These are phyloP conservation scores for Amesomyces nigricolor DNA, from an alignment of 2,329 filamentous ascomycete genomes.

Conservation along the genomic window DNA sequence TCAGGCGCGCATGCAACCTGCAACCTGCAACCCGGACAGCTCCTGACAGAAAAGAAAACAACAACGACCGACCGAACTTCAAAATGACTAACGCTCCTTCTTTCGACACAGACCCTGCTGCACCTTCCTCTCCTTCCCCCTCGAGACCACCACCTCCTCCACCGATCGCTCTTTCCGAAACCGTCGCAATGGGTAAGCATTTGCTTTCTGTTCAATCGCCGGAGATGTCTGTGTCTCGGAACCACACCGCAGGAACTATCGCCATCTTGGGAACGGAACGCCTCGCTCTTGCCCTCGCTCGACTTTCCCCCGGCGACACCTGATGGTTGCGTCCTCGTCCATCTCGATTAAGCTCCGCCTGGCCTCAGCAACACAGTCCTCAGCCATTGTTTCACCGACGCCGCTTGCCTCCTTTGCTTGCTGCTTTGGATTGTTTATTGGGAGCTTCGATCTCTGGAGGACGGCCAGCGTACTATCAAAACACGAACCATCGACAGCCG, in stretches of 20 bases:
- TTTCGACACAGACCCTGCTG: constrained; percentile 21
- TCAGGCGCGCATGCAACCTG: constrained; percentile 7
- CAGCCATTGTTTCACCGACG: constrained; percentile 30
- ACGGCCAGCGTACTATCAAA: constrained; percentile 28
- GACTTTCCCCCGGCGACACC: constrained; percentile 4
- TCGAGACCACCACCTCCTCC: neutral
- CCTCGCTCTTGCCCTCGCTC: constrained; percentile 17
- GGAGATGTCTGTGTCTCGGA: constrained; percentile 18
- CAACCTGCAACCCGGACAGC: too few relatives aligned
- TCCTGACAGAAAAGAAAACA: neutral
- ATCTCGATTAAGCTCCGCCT: neutral
- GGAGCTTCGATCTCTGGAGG: constrained; percentile 33
- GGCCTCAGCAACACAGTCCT: constrained; percentile 25
- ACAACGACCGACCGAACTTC: constrained; percentile 2
- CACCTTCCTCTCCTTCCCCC: constrained; percentile 22
- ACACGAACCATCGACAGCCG: constrained; percentile 14
- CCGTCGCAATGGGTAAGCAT: constrained; percentile 45
- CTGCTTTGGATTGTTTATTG: constrained; percentile 44
- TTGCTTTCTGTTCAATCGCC: constrained; percentile 26
- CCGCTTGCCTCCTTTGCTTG: constrained; percentile 33
- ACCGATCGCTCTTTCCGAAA: constrained; percentile 20
- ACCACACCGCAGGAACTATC: constrained; percentile 22
- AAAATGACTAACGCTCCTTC: constrained; percentile 20
- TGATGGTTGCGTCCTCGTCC: constrained; percentile 13
- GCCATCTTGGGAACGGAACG: constrained; percentile 8